phyloP scores from a whole-genome alignment of 129 eudicot genomes.

The Smallanthus sonchifolius region DNA sequence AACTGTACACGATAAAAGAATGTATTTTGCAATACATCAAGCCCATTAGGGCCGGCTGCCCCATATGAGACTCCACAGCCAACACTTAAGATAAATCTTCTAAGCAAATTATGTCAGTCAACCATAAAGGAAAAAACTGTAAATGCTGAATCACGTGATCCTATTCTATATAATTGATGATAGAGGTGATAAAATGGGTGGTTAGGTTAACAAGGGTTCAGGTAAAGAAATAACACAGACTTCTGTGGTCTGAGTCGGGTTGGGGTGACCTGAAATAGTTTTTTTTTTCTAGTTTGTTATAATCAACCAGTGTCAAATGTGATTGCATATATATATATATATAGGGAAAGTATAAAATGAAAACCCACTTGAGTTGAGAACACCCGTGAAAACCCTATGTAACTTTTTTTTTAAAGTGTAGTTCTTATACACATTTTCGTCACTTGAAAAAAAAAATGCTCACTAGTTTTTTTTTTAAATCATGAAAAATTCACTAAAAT shows the following conservation, averaged over 20 bases:
- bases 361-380: too few species aligned
- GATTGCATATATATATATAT: not conserved
- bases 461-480: too few species aligned
- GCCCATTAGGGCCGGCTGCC: too few species aligned
- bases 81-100: not conserved
- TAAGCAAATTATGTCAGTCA: not conserved
- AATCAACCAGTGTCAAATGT: not conserved
- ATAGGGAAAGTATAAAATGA: too few species aligned
- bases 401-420: too few species aligned
- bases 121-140: not conserved
- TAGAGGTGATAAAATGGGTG: not conserved
- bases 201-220: not conserved
- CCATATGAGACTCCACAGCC: too few species aligned
- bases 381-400: too few species aligned
- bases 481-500: too few species aligned
- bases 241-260: not conserved
- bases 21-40: too few species aligned
- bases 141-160: not conserved
- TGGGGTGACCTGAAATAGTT: not conserved
- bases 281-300: not conserved
- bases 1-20: too few species aligned
- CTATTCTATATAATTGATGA: not conserved
- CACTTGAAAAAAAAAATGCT: too few species aligned
- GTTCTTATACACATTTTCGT: too few species aligned
- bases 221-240: not conserved